Evolutionary conservation across 176 grass and related monocot species (phyloP).

Genomic region (Avena insularis): DNA sequence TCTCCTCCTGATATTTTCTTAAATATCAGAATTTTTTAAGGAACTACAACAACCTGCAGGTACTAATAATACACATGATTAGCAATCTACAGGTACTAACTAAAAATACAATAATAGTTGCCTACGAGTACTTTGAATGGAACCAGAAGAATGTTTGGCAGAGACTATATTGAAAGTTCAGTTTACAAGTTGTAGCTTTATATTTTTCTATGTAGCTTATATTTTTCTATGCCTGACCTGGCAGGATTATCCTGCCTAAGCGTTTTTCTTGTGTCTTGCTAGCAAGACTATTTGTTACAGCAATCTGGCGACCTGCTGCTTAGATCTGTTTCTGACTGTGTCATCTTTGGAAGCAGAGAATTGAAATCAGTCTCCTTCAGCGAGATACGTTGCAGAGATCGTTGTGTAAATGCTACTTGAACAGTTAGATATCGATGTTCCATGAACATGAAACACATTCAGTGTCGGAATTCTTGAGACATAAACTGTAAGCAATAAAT

Average conservation of each 20-base stretch:
- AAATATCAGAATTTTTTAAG: neutral
- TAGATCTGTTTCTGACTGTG: neutral
- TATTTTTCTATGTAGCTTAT: no score
- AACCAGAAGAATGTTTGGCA: neutral
- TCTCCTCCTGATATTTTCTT: neutral
- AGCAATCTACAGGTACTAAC: neutral
- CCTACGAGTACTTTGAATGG: neutral
- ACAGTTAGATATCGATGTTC: neutral
- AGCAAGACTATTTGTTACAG: neutral
- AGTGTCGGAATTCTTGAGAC: constrained; percentile 34
- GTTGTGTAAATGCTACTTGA: neutral
- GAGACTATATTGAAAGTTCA: neutral
- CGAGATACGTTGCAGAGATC: constrained; percentile 19
- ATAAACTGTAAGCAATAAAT: neutral
- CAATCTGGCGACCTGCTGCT: neutral
- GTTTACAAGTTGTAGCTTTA: constrained; percentile 10
- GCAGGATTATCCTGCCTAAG: neutral
- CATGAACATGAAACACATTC: neutral
- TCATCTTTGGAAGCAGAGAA: constrained; percentile 21
- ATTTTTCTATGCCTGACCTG: neutral
- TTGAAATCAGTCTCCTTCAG: constrained; percentile 38
- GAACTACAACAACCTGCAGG: neutral
- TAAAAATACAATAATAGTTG: neutral
- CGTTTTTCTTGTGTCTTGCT: neutral
- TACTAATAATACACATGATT: neutral